Base-by-base conservation (phyloP, 225 moss, liverwort and hornwort species). In the Thuidium tamariscinum region DNA sequence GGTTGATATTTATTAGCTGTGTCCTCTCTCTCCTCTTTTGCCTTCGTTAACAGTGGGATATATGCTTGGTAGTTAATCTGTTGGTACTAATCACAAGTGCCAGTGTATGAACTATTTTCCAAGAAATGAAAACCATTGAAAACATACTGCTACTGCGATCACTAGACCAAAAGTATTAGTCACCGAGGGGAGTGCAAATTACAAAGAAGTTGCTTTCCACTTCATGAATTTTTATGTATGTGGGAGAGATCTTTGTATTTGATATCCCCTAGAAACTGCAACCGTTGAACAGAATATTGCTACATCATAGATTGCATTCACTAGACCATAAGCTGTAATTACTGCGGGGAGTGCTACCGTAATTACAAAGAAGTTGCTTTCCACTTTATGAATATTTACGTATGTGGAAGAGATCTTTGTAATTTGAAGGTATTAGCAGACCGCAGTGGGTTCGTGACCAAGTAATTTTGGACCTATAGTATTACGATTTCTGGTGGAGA, bases 1-100 rank as follows among this genome's bases (percentile, higher is more conserved):
- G 94, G 94, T 94, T 89, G 87, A 88, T 86, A 80, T 48, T 25
- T 6, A 11, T 34, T n/a, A 41, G 41, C 41, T 75, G 73, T 54
- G 25, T 52, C 30, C 16, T 66, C 44, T 13, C 52, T 32, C 20
- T 29, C 52, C 21, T 32, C 34, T 34, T 39, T 83, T 48, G 62
- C 15, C 57, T 60, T 62, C 77, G 37, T n/a, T n/a, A n/a, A 72
- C 61, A 64, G 37, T 67, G 72, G 54, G 63, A 22, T 9, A 63
- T 65, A 17, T 23, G 51, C 3, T 65, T 46, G 32, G 13, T 44
- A 66, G 27, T 55, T 79, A 62, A 86, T 75, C 62, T 26, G 26
- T 62, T 86, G 86, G n/a, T 78, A 56, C 88, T 63, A 20, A 25
- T 32, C 61, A 19, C 21, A 39, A 71, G 76, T 77, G 82, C 64